These are phyloP conservation scores for Kingdonia uniflora DNA, from an alignment of 164 flowering plant genomes.

Conservation along the genomic window DNA sequence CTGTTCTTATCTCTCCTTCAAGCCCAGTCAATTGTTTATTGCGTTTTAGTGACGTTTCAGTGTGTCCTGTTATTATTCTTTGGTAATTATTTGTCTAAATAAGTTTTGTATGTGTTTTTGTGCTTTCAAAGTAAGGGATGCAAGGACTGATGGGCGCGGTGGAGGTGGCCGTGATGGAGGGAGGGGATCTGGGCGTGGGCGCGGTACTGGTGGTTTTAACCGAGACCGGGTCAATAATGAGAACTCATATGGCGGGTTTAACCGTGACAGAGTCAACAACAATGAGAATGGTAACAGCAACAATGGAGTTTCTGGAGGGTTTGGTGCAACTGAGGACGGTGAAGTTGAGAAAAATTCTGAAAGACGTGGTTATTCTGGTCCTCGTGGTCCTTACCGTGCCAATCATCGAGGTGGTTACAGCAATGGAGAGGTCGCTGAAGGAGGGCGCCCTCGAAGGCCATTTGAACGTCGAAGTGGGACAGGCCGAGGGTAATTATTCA, in stretches of 20 bases:
- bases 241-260: constrained; percentile 26
- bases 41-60: too few species aligned
- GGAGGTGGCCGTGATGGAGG: constrained; percentile 38
- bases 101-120: background rate
- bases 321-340: constrained; percentile 25
- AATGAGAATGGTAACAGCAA: constrained; percentile 31
- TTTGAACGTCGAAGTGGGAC: constrained; percentile 65
- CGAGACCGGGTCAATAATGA: constrained; percentile 31
- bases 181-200: constrained; percentile 29
- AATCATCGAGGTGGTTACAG: constrained; percentile 46
- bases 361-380: constrained; percentile 30
- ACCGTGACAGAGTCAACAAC: constrained; percentile 23
- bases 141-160: constrained; percentile 43
- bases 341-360: constrained; percentile 27
- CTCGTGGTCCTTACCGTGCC: constrained; percentile 46
- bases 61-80: too few species aligned
- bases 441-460: constrained; percentile 38
- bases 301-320: constrained; percentile 25
- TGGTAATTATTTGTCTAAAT: too few species aligned
- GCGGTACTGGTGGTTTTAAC: constrained; percentile 28
- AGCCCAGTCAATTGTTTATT: too few species aligned
- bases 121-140: constrained; percentile 37
- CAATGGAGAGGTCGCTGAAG: constrained; percentile 42
- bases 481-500: constrained; percentile 41
- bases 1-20: too few species aligned